Conservation (phyloP, 495 filamentous ascomycete genomes). For the Daldinia concentrica region DNA sequence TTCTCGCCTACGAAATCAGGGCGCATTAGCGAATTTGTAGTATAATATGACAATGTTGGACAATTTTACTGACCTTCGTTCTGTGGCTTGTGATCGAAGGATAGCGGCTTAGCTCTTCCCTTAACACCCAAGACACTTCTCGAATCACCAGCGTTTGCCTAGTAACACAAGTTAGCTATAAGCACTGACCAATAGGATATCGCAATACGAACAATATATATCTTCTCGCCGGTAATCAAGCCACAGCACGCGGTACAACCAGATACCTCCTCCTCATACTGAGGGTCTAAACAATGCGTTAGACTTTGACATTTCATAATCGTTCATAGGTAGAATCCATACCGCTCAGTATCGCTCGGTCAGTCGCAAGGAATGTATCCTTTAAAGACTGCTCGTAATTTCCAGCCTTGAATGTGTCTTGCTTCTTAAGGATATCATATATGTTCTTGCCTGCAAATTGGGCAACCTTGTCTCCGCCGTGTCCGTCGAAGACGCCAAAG, state of each 20-base stretch:
- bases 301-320: conserved; percentile 12
- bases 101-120: conserved; percentile 94
- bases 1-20: conserved; percentile 78
- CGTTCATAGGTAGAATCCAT: conserved; percentile 43
- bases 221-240: conserved; percentile 87
- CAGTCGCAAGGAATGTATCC: conserved; percentile 95
- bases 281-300: conserved; percentile 72
- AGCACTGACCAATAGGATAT: neutral
- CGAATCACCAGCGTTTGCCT: conserved; percentile 98
- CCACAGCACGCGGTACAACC: conserved; percentile 95
- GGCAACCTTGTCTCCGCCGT: conserved; percentile 96
- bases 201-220: conserved; percentile 79
- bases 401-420: conserved; percentile 88
- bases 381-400: conserved; percentile 96
- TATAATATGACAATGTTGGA: neutral
- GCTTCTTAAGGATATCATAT: conserved; percentile 91
- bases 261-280: conserved; percentile 96
- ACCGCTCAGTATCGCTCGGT: conserved; percentile 96
- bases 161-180: conserved; percentile 37
- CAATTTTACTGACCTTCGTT: conserved; percentile 77
- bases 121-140: conserved; percentile 93
- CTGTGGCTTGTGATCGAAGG: conserved; percentile 98
- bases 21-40: conserved; percentile 16
- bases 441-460: conserved; percentile 91
- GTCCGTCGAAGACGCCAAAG: conserved; percentile 98